Evolutionary conservation across 2,329 filamentous ascomycete genomes (phyloP).

Genomic region (Emmonsia crescens): DNA sequence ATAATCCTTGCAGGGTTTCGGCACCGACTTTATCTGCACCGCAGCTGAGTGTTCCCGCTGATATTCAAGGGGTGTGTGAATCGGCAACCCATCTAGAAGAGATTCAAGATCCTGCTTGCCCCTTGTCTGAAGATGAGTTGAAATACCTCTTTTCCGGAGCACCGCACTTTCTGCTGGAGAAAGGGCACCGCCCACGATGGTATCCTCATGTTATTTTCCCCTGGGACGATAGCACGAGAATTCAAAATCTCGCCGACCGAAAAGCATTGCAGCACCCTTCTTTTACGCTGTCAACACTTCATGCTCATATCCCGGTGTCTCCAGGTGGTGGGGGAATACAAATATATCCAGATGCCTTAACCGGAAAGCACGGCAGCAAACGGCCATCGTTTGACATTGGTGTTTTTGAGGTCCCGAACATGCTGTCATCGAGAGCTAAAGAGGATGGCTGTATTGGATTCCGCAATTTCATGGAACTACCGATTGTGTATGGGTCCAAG

Average conservation of each 20-base stretch:
- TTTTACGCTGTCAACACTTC: slow-evolving; percentile 33
- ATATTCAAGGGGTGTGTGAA: slow-evolving; percentile 11
- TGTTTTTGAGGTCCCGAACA: slow-evolving; percentile 39
- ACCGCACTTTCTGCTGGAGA: slow-evolving; percentile 36
- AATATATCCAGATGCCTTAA: background rate
- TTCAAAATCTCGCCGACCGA: slow-evolving; percentile 33
- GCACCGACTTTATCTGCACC: background rate
- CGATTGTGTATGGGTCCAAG: slow-evolving; percentile 17
- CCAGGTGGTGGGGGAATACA: slow-evolving; percentile 24
- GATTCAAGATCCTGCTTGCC: background rate
- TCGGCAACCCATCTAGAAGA: slow-evolving; percentile 1
- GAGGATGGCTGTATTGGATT: slow-evolving; percentile 39
- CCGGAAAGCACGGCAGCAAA: slow-evolving; percentile 17
- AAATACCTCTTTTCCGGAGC: slow-evolving; percentile 33
- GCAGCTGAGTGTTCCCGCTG: slow-evolving; percentile 3
- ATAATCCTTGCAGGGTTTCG: background rate
- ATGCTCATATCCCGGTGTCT: slow-evolving; percentile 35
- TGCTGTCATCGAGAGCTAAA: slow-evolving; percentile 35
- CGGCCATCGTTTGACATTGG: slow-evolving; percentile 34
- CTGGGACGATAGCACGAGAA: slow-evolving; percentile 31
- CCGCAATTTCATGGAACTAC: slow-evolving; percentile 38
- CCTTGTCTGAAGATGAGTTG: slow-evolving; percentile 24
- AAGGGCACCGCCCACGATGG: slow-evolving; percentile 28
- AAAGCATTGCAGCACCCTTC: slow-evolving; percentile 31
- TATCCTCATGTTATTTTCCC: slow-evolving; percentile 37